phyloP scores from a whole-genome alignment of 2,329 filamentous ascomycete genomes.

The Paracamarosporium sp. region DNA sequence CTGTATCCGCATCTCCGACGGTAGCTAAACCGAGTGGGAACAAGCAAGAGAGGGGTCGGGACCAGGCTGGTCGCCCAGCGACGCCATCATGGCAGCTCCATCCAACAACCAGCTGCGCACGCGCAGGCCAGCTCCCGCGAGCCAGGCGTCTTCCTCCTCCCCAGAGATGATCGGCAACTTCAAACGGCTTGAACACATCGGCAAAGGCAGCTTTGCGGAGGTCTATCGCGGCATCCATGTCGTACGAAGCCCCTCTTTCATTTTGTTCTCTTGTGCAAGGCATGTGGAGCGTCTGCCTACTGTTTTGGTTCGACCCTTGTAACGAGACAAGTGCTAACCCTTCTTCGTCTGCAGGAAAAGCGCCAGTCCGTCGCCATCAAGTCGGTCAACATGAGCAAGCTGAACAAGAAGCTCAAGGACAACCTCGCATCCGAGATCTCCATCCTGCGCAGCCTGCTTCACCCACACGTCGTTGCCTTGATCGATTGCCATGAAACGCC shows the following conservation, averaged over 20 bases:
- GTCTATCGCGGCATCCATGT: conserved; percentile 89
- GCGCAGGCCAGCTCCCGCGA: conserved; percentile 45
- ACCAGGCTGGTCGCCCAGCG: conserved; percentile 36
- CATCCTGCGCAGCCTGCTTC: conserved; percentile 90
- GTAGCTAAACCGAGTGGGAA: conserved; percentile 32
- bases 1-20: conserved; percentile 48
- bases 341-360: conserved; percentile 64
- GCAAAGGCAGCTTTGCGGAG: conserved; percentile 96
- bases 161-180: conserved; percentile 72
- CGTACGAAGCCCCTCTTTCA: conserved; percentile 60
- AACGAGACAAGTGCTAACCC: conserved; percentile 22
- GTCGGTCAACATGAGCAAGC: conserved; percentile 86
- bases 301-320: not conserved
- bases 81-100: conserved; percentile 45
- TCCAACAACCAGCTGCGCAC: conserved; percentile 35
- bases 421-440: conserved; percentile 95
- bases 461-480: conserved; percentile 95
- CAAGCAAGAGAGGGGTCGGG: conserved; percentile 17
- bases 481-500: conserved; percentile 91
- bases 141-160: conserved; percentile 42
- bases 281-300: not conserved
- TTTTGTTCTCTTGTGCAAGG: not conserved
- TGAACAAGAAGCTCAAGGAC: conserved; percentile 95
- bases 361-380: conserved; percentile 92
- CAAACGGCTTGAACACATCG: conserved; percentile 85